These are phyloP conservation scores for Laetiporus sulphureus DNA, from an alignment of 1,284 basidiomycete genomes.

Conservation along the genomic window DNA sequence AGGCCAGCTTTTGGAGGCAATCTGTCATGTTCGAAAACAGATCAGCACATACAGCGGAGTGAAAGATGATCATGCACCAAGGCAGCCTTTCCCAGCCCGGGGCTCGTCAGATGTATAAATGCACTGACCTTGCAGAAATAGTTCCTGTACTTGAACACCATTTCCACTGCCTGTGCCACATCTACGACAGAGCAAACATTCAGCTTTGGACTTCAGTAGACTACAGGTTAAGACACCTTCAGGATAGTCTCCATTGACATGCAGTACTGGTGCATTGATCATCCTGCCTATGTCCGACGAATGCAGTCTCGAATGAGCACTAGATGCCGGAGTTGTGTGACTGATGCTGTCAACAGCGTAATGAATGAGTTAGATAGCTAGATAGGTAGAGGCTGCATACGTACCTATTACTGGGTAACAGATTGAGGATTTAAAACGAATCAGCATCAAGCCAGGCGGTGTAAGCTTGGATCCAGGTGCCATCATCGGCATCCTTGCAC, in stretches of 20 bases:
- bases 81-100: no score
- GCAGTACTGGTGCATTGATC: slow-evolving; percentile 84
- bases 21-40: no score
- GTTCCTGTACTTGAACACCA: slow-evolving; percentile 79
- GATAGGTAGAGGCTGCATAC: no score
- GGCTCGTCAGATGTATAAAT: not conserved
- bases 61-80: no score
- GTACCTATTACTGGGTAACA: slow-evolving; percentile 51
- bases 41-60: no score
- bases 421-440: no score
- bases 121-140: slow-evolving; percentile 65
- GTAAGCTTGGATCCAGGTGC: slow-evolving; percentile 97
- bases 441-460: slow-evolving; percentile 98
- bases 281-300: slow-evolving; percentile 89
- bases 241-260: slow-evolving; percentile 87
- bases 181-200: slow-evolving; percentile 34
- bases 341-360: slow-evolving; percentile 57
- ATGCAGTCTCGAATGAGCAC: slow-evolving; percentile 78
- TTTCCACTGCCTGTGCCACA: slow-evolving; percentile 70
- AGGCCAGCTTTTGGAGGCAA: no score
- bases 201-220: not conserved
- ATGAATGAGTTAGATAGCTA: no score
- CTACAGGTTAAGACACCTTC: slow-evolving; percentile 52
- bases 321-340: slow-evolving; percentile 82
- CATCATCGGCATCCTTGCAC: slow-evolving; percentile 93